These are phyloP conservation scores for Pythium scleroteichum DNA, from an alignment of 352 stramenopile species.

Conservation along the genomic window DNA sequence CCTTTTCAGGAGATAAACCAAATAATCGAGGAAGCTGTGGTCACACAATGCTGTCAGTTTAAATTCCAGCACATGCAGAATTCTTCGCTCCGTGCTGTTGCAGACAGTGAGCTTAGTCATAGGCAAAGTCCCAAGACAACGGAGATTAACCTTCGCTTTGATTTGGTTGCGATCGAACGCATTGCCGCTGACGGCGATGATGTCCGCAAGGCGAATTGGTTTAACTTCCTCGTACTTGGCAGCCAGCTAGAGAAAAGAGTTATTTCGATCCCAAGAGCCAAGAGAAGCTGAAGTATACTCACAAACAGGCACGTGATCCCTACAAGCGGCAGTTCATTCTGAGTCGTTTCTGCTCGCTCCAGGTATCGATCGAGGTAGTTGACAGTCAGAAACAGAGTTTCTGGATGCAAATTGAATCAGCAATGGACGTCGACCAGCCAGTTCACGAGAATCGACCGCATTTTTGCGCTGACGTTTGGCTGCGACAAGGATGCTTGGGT, in stretches of 20 bases:
- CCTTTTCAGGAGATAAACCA: constrained; percentile 81
- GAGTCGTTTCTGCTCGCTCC: constrained; percentile 84
- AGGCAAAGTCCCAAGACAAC: too few species aligned
- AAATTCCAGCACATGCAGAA: constrained; percentile 97
- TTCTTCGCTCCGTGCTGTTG: constrained; percentile 92
- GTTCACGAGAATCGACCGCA: constrained; percentile 74
- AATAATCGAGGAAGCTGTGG: constrained; percentile 95
- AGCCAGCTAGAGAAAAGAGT: constrained; percentile 60
- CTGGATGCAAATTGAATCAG: constrained; percentile 96
- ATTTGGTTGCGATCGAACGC: constrained; percentile 90
- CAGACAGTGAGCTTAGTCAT: too few species aligned
- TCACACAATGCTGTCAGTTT: constrained; percentile 95
- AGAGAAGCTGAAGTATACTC: constrained; percentile 2
- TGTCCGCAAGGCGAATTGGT: constrained; percentile 94
- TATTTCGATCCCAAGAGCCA: background rate
- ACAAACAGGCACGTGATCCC: constrained; percentile 94
- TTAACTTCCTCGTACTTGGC: constrained; percentile 99
- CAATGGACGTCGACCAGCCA: constrained; percentile 96
- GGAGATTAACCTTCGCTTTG: too few species aligned
- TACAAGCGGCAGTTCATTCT: constrained; percentile 97
- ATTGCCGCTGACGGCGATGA: constrained; percentile 98
- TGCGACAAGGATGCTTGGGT: background rate
- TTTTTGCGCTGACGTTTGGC: constrained; percentile 52
- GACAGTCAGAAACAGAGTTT: constrained; percentile 98
- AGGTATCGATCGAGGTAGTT: constrained; percentile 99